Evolutionary conservation across 2,329 filamentous ascomycete genomes (phyloP), one percentile per base, ranked within the genome.

Genomic region (Sporothrix protearum): DNA sequence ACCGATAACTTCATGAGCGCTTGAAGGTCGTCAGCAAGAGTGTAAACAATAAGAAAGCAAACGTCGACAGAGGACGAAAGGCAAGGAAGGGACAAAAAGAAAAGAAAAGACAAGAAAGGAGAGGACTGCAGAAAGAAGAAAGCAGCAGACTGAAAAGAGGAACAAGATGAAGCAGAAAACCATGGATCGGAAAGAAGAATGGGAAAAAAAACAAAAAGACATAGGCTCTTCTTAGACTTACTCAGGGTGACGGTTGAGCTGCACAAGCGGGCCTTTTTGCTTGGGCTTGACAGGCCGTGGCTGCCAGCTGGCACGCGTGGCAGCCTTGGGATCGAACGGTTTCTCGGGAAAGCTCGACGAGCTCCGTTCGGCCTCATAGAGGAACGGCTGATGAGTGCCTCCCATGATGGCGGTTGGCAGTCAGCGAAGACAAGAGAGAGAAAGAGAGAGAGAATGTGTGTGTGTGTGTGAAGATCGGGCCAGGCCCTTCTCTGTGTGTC

Each of bases 181-280:
- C n/a, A 22, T 28, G 7, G 25, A 67, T 8, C n/a, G 57, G n/a
- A n/a, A 12, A 30, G 36, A 64, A 42, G 6, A n/a, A 64, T 42
- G 36, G 9, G 12, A 16, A 33, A 63, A 4, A n/a, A 22, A 33
- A 33, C n/a, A 53, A 57, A n/a, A n/a, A n/a, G n/a, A n/a, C n/a
- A n/a, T n/a, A n/a, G n/a, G n/a, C 33, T 36, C 42, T 47, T 14
- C 12, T 16, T 19, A 47, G 4, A 82, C 89, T 78, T 85, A 93
- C 91, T 97, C 94, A 1, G 94, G 94, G 80, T 97, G 94, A 72
- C 88, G 86, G 80, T 96, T 96, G 84, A 97, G 91, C 73, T 91
- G 87, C 74, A 97, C 82, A 74, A 96, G 82, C 14, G 93, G 94
- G 0, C 93, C 94, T 69, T 92, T 85, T 59, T 85, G 86, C 84